Conservation (phyloP, 116 monocot genomes). For the Papilionanthe hybrid region DNA sequence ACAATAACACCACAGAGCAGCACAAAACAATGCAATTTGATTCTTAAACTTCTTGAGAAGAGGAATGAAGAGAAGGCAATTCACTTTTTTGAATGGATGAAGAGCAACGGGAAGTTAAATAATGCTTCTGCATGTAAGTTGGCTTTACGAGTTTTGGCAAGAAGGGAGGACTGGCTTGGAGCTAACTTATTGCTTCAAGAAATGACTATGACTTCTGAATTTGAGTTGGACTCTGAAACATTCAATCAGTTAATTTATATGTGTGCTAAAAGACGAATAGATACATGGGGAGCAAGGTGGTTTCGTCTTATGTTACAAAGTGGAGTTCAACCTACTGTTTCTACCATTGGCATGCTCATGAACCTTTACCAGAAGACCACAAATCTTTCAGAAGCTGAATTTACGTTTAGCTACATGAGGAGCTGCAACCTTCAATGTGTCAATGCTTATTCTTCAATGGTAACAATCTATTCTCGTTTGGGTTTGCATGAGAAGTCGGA, state of each 20-base stretch:
- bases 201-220: conserved; percentile 50
- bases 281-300: conserved; percentile 56
- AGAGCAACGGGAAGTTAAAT: conserved; percentile 60
- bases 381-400: conserved; percentile 57
- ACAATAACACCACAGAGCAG: conserved; percentile 34
- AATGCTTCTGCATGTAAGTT: conserved; percentile 63
- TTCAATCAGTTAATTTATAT: conserved; percentile 65
- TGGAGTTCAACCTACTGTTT: conserved; percentile 43
- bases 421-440: conserved; percentile 36
- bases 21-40: conserved; percentile 48
- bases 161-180: conserved; percentile 71
- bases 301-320: conserved; percentile 64
- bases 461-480: conserved; percentile 70
- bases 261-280: conserved; percentile 58
- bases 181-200: conserved; percentile 55
- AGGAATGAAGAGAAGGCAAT: conserved; percentile 42
- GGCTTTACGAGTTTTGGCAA: conserved; percentile 52
- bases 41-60: conserved; percentile 61
- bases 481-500: conserved; percentile 57
- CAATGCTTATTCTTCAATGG: conserved; percentile 72
- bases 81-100: conserved; percentile 86
- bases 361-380: conserved; percentile 65
- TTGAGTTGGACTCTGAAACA: conserved; percentile 40
- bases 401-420: conserved; percentile 68
- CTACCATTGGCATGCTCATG: conserved; percentile 88